These are phyloP conservation scores for Mrakia frigida DNA, from an alignment of 768 basidiomycete genomes.

Conservation along the genomic window DNA sequence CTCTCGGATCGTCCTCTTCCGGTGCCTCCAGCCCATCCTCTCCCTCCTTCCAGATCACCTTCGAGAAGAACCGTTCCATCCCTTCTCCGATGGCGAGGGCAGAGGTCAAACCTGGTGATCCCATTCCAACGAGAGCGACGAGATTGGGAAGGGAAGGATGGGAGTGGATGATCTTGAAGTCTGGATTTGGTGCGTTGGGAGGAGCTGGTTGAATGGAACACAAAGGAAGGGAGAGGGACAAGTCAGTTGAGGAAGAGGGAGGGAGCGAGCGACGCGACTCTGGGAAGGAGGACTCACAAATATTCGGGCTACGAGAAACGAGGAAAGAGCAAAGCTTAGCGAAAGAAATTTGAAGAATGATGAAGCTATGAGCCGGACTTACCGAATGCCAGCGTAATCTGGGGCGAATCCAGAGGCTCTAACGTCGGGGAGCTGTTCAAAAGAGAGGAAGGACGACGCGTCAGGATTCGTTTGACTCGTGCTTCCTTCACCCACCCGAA, in stretches of 20 bases:
- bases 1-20: background rate
- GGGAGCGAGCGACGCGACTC: background rate
- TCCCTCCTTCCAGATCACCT: slow-evolving; percentile 1
- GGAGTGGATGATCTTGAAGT: slow-evolving; percentile 64
- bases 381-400: slow-evolving; percentile 69
- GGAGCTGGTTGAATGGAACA: slow-evolving; percentile 45
- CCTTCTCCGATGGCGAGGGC: slow-evolving; percentile 14
- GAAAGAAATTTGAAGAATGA: no score
- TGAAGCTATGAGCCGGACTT: no score
- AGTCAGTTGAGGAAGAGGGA: background rate
- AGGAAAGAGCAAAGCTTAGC: no score
- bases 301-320: background rate
- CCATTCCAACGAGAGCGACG: slow-evolving; percentile 1
- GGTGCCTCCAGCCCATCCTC: background rate
- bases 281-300: slow-evolving; percentile 41
- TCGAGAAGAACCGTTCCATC: slow-evolving; percentile 8
- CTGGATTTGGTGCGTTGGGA: slow-evolving; percentile 69
- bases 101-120: background rate
- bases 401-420: slow-evolving; percentile 59
- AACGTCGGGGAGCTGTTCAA: slow-evolving; percentile 54
- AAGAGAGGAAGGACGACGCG: background rate
- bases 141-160: background rate
- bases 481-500: background rate
- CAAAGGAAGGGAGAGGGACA: background rate
- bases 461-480: background rate